phyloP scores from a whole-genome alignment of 495 filamentous ascomycete genomes.

The Penicillium goetzii region DNA sequence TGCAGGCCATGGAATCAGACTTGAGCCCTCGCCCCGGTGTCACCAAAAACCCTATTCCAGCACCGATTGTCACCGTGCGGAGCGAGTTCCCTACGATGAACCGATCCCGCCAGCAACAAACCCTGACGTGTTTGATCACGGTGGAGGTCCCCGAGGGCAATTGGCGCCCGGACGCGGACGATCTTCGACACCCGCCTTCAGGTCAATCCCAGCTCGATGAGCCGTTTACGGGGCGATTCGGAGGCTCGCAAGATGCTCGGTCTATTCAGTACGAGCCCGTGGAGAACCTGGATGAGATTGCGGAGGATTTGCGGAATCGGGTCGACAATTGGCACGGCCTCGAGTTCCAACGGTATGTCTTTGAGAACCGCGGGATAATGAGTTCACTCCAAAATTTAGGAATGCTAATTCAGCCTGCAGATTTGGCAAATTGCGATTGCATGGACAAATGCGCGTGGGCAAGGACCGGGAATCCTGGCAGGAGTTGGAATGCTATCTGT shows the following conservation, averaged over 20 bases:
- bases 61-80: constrained; percentile 87
- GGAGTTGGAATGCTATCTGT: constrained; percentile 96
- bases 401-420: constrained; percentile 42
- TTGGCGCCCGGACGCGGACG: constrained; percentile 86
- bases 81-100: constrained; percentile 96
- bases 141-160: constrained; percentile 93
- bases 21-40: constrained; percentile 68
- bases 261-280: constrained; percentile 49
- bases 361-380: not conserved
- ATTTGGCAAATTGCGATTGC: constrained; percentile 91
- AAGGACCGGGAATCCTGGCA: constrained; percentile 98
- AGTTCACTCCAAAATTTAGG: not conserved
- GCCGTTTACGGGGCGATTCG: constrained; percentile 39
- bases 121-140: constrained; percentile 89
- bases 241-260: constrained; percentile 37
- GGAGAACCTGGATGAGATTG: constrained; percentile 80
- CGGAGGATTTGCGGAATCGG: constrained; percentile 78
- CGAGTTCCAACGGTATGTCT: constrained; percentile 72
- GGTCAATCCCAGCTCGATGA: constrained; percentile 57
- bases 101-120: constrained; percentile 91
- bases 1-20: constrained; percentile 93
- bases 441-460: constrained; percentile 89
- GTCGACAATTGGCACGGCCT: constrained; percentile 99
- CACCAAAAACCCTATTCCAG: constrained; percentile 87
- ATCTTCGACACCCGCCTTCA: constrained; percentile 68